Percentiles rank a stretch among this genome's conserved stretches.
Conservation (phyloP, 2,329 filamentous ascomycete species). For the Helicocarpus griseus region DNA sequence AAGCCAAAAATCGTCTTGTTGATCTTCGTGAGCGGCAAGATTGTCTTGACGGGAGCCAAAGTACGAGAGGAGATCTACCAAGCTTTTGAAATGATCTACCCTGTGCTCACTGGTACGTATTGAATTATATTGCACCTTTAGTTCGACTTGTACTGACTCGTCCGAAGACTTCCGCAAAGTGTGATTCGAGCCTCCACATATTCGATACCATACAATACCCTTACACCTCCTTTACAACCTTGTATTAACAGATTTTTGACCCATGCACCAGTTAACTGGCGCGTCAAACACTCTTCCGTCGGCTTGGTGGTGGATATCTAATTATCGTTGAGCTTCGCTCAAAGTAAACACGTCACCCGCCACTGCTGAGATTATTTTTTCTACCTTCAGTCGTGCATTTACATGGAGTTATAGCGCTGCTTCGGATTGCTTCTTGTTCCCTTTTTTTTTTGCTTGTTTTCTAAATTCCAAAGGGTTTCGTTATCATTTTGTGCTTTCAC, state of each 20-base stretch:
- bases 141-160: conserved; percentile 15
- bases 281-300: not conserved
- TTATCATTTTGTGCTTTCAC: not conserved
- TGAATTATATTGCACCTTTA: no score
- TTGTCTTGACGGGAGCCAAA: conserved; percentile 94
- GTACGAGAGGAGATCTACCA: conserved; percentile 97
- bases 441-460: not conserved
- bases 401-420: conserved; percentile 37
- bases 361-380: conserved; percentile 11
- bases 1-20: conserved; percentile 98
- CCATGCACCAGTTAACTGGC: not conserved
- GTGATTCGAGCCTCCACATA: conserved; percentile 23
- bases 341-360: not conserved
- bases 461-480: not conserved
- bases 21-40: conserved; percentile 97
- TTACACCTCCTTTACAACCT: conserved; percentile 6
- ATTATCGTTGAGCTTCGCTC: not conserved
- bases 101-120: conserved; percentile 71
- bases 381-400: conserved; percentile 33
- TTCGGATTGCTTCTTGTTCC: conserved; percentile 21
- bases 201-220: conserved; percentile 4
- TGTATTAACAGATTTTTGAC: conserved; percentile 22
- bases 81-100: conserved; percentile 95
- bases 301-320: not conserved
- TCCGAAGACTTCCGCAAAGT: conserved; percentile 54